Evolutionary conservation across 768 basidiomycete genomes (phyloP).

Genomic region (Cyathus striatus): DNA sequence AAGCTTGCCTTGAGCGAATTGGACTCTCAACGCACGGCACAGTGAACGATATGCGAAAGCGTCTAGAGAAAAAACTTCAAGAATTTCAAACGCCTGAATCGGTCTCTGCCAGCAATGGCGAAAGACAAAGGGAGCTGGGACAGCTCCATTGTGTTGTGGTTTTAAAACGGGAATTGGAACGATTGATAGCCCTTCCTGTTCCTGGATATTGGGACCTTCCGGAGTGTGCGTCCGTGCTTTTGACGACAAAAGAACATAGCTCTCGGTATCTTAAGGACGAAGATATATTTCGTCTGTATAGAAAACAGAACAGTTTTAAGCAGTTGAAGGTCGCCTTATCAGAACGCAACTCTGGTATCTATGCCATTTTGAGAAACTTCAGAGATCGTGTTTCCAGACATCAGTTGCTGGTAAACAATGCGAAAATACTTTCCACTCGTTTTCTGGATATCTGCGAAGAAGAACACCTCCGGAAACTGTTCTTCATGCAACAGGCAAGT

Average conservation of each 20-base stretch:
- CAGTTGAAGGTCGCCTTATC: conserved; percentile 20
- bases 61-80: conserved; percentile 29
- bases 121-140: conserved; percentile 31
- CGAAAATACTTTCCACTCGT: conserved; percentile 28
- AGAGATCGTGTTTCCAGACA: conserved; percentile 20
- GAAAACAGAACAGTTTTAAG: conserved; percentile 7
- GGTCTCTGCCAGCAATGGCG: conserved; percentile 9
- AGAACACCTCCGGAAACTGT: conserved; percentile 39
- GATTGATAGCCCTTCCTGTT: conserved; percentile 38
- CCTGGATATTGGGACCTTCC: conserved; percentile 45
- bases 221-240: conserved; percentile 28
- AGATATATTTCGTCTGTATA: conserved; percentile 28
- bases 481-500: conserved; percentile 49
- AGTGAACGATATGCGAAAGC: conserved; percentile 27
- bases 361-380: conserved; percentile 26
- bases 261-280: conserved; percentile 32
- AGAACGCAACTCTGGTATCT: conserved; percentile 28
- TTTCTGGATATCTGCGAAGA: conserved; percentile 45
- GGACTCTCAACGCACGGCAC: conserved; percentile 30
- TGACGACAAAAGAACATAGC: conserved; percentile 7
- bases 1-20: conserved; percentile 35
- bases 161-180: conserved; percentile 38
- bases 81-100: conserved; percentile 25
- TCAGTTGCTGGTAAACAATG: conserved; percentile 36
- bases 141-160: conserved; percentile 39